Percentiles rank a stretch among this genome's conserved stretches.
These are phyloP conservation scores for Priceomyces medius DNA, from an alignment of 805 yeast genomes.

Conservation along the genomic window DNA sequence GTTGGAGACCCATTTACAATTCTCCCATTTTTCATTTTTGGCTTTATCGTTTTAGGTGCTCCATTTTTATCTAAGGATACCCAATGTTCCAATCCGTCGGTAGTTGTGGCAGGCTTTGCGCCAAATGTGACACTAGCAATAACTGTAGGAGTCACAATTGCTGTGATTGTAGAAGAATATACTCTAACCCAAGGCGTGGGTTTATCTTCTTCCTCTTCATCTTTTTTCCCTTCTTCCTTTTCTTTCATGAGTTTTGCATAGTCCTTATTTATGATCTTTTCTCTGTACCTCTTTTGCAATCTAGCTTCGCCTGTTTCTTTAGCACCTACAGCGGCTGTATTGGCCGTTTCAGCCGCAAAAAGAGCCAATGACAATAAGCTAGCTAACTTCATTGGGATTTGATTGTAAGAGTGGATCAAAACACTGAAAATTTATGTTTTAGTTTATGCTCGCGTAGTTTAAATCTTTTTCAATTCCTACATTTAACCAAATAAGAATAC, in stretches of 20 bases:
- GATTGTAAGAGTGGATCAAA: neutral
- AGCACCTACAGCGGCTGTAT: constrained; percentile 13
- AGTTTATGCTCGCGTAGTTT: neutral
- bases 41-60: constrained; percentile 73
- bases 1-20: constrained; percentile 68
- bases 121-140: constrained; percentile 63
- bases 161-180: constrained; percentile 52
- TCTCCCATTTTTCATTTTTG: constrained; percentile 70
- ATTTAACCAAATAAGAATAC: neutral
- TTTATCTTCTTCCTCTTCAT: constrained; percentile 7
- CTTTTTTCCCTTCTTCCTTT: constrained; percentile 10
- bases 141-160: constrained; percentile 63
- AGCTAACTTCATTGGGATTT: constrained; percentile 13
- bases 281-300: constrained; percentile 25
- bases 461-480: neutral
- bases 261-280: constrained; percentile 28
- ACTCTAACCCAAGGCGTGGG: constrained; percentile 70
- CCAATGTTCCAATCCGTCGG: constrained; percentile 79
- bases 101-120: constrained; percentile 68
- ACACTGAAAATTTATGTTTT: neutral
- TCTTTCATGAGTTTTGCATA: constrained; percentile 20
- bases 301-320: constrained; percentile 12
- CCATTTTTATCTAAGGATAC: constrained; percentile 75
- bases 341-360: constrained; percentile 7
- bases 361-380: constrained; percentile 11